Conservation (phyloP, 139 green algal species). For the Dunaliella sp. region DNA sequence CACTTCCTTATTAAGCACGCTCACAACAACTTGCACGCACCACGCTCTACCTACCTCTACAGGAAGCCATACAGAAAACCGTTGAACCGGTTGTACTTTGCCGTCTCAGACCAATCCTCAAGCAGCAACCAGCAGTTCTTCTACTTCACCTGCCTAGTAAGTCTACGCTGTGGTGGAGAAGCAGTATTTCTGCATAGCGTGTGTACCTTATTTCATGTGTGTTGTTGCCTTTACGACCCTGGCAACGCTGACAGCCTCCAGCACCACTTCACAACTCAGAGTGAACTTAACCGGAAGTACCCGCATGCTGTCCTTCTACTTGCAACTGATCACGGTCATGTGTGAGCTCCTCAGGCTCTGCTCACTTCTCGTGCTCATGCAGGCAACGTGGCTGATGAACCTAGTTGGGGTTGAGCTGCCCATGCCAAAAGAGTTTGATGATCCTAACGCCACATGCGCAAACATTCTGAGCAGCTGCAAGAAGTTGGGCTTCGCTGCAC, state of each 20-base stretch:
- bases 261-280: not conserved
- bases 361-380: too few species aligned
- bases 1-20: too few species aligned
- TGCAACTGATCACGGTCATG: too few species aligned
- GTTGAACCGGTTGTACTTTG: conserved; percentile 59
- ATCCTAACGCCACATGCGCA: conserved; percentile 65
- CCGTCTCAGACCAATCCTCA: conserved; percentile 19
- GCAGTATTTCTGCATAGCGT: not conserved
- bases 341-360: too few species aligned
- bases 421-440: conserved; percentile 70
- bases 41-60: not conserved
- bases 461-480: conserved; percentile 47
- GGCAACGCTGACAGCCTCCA: not conserved
- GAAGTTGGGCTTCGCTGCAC: conserved; percentile 45
- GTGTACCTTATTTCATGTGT: not conserved
- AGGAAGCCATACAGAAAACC: conserved; percentile 60
- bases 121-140: conserved; percentile 70
- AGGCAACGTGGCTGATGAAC: conserved; percentile 62
- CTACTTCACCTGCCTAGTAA: conserved; percentile 71
- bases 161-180: too few species aligned
- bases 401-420: conserved; percentile 44
- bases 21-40: too few species aligned
- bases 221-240: not conserved
- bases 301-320: too few species aligned
- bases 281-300: too few species aligned